Evolutionary conservation across 768 basidiomycete species (phyloP), one percentile per base, ranked within the genome.

Genomic region (Cystofilobasidium capitatum): DNA sequence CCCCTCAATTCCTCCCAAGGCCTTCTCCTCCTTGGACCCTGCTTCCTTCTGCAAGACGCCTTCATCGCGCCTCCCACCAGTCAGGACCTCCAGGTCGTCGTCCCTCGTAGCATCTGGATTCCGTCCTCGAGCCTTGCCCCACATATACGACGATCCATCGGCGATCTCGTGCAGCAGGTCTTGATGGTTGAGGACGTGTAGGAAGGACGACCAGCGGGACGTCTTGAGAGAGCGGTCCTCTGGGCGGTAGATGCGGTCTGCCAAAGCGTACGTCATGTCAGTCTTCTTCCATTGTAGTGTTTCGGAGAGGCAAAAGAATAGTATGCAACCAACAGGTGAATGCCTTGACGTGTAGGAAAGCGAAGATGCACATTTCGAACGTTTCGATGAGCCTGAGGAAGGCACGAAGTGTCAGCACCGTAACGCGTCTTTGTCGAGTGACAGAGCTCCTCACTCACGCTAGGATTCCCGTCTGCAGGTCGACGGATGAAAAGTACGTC

Each of bases 261-360:
- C 16, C 24, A 14, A 9, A 16, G 22, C 1, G 45, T 2, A 16
- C 0, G 26, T 36, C n/a, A 45, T 3, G n/a, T 31, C 26, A 65
- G 55, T 3, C 6, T 14, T 58, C 10, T 17, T 16, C 36, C 12
- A n/a, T 29, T n/a, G 7, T 20, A 29, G 31, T n/a, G 57, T 29
- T 13, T 9, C 26, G 29, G 12, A n/a, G 37, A 31, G 20, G 14
- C 10, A 17, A 55, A 47, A 14, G 44, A 5, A 9, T 12, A 33
- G 44, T n/a, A 31, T 16, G n/a, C 29, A 17, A 17, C 58, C 9
- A 3, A 65, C 64, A 88, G 17, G 83, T 81, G 77, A 88, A 90
- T 6, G 87, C 86, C 55, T 80, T 79, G 74, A 90, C 79, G 75
- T 90, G 88, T 7, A 88, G 74, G 61, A 87, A 82, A 6, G 84